Base-by-base conservation (phyloP, 2,329 filamentous ascomycete genomes). In the Fusarium cicatricum region DNA sequence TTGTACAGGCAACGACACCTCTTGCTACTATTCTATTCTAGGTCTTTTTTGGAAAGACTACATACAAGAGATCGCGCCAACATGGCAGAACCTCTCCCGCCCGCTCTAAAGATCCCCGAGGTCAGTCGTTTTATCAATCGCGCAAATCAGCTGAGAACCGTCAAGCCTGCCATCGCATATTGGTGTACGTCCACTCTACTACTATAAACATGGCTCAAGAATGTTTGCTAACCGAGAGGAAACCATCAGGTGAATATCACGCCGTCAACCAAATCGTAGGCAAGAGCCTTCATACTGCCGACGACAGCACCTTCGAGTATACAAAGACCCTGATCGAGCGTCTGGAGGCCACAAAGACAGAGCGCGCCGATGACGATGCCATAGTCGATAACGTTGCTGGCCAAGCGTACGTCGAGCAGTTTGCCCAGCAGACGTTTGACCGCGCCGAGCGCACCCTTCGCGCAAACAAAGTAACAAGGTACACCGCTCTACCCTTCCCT, bases 351-450 rank as follows among this genome's bases (percentile, higher is more conserved):
- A 76, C 74, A 38, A 77, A 77, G 70, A 79, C 79, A 11, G 85
- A 90, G 52, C 87, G 94, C 69, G 81, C 87, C 10, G 82, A 85
- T 41, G 91, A 98, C 69, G 91, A 96, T 71, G 90, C 92, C 14
- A 88, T 98, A 48, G 82, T 85, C 6, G 94, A 98, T 74, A 93
- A 97, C 67, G 79, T 88, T 2, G 91, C 90, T 4, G 94, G 92
- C 1, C 91, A 93, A 75, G 92, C 92, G 48, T 97, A 97, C 68
- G 89, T 98, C 41, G 93, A 98, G 75, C 90, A 97, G 72, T 99
- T 99, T 74, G 94, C 90, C 0, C 81, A 94, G 62, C 90, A 97
- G 69, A 93, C 92, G 0, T 93, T 99, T 62, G 85, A 89, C 41
- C 86, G 92, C 60, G 94, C 91, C 4, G 91, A 97, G 69, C 86